Evolutionary conservation across 768 basidiomycete genomes (phyloP).

Genomic region (Stropharia rugosoannulata): DNA sequence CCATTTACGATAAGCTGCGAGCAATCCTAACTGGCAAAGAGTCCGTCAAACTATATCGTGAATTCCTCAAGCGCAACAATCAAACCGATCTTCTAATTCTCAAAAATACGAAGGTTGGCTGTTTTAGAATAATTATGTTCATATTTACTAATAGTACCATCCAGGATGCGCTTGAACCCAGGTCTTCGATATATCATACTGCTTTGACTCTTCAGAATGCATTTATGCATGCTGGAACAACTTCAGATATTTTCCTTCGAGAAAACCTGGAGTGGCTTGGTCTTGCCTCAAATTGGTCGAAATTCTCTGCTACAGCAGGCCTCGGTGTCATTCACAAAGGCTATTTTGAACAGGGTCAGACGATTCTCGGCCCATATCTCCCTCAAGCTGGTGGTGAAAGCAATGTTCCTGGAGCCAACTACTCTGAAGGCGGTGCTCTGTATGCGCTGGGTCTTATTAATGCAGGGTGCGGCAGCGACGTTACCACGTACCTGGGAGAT

Average conservation of each 20-base stretch:
- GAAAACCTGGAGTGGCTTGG: conserved; percentile 98
- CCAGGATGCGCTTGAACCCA: conserved; percentile 87
- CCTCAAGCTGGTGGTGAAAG: conserved; percentile 78
- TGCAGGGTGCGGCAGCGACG: conserved; percentile 80
- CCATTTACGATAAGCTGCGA: conserved; percentile 72
- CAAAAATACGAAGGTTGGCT: conserved; percentile 82
- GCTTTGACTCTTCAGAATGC: conserved; percentile 96
- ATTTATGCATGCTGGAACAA: conserved; percentile 98
- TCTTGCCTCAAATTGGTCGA: conserved; percentile 96
- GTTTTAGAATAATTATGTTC: neutral
- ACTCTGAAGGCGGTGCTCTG: conserved; percentile 94
- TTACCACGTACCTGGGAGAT: conserved; percentile 77
- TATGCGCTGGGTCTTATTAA: conserved; percentile 96
- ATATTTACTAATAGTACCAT: conserved; percentile 4
- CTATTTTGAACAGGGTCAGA: conserved; percentile 90
- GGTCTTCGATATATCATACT: conserved; percentile 96
- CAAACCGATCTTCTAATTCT: conserved; percentile 89
- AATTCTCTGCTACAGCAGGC: conserved; percentile 96
- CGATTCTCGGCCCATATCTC: conserved; percentile 91
- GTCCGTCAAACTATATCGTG: conserved; percentile 89
- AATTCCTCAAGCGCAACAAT: conserved; percentile 95
- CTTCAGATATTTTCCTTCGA: conserved; percentile 89
- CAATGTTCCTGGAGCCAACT: conserved; percentile 74
- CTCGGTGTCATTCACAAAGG: conserved; percentile 98
- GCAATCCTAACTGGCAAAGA: conserved; percentile 88